Conservation (phyloP, 78 protist genomes). For the Guillardia theta region DNA sequence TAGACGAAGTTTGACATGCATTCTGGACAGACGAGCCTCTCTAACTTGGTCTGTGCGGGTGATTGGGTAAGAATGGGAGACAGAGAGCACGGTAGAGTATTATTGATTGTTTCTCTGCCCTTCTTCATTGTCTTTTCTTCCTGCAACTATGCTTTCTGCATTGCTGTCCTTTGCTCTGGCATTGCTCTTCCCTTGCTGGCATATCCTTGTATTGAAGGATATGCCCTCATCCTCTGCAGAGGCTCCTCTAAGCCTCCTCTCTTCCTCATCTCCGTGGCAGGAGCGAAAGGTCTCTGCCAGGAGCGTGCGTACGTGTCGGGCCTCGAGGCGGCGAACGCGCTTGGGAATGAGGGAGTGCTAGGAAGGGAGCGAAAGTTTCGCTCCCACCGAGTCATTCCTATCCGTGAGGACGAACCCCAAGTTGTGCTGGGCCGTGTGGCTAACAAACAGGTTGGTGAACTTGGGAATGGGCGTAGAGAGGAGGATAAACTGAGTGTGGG, state of each 20-base stretch:
- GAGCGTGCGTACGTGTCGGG: slow-evolving; percentile 51
- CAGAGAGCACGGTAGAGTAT: slow-evolving; percentile 49
- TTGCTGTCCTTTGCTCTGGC: too few species aligned
- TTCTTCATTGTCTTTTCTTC: too few species aligned
- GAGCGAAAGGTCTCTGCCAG: slow-evolving; percentile 43
- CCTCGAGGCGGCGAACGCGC: slow-evolving; percentile 45
- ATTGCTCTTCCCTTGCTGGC: too few species aligned
- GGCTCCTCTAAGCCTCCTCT: too few species aligned
- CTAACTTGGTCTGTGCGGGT: background rate
- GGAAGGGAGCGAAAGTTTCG: too few species aligned
- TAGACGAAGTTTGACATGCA: too few species aligned
- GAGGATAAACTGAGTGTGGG: background rate
- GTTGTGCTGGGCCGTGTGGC: background rate
- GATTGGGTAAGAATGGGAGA: slow-evolving; percentile 52
- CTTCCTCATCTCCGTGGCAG: too few species aligned
- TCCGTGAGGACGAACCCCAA: slow-evolving; percentile 50
- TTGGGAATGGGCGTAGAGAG: background rate
- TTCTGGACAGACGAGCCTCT: background rate
- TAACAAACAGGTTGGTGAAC: background rate
- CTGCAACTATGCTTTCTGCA: too few species aligned
- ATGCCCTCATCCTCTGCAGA: too few species aligned
- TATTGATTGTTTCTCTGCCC: too few species aligned
- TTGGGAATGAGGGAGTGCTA: slow-evolving; percentile 7
- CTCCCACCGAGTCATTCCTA: background rate
- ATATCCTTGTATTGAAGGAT: too few species aligned